Base-by-base conservation (phyloP, 129 eudicot genomes). In the Escallonia rubra region DNA sequence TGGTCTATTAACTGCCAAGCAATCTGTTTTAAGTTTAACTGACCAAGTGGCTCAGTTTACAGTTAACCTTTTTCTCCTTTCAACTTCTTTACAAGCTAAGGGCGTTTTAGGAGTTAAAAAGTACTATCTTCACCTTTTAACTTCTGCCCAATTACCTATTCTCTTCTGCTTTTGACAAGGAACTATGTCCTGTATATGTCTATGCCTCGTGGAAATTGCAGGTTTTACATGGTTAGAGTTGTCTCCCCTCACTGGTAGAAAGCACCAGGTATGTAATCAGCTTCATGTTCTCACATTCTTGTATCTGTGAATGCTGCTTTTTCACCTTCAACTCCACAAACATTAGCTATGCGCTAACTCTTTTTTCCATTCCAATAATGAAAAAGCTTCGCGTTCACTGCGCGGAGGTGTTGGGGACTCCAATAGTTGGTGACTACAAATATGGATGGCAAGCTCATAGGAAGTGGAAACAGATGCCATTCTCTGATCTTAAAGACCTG, bases 401-500 rank as follows among this genome's bases (percentile, higher is more conserved):
- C 75, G 95, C 99, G 0, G 96, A 93, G 82, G 96, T 93, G n/a
- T 69, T 93, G 84, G 90, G 95, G 66, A 93, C 99, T 43, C 99
- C 99, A 15, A 93, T 93, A 68, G 96, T 93, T 6, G 99, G 99
- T 75, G 99, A 93, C 83, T 93, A 80, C 82, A 93, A 93, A 76
- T 93, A 93, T 46, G 99, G 99, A 40, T 81, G 96, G 95, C 99
- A 80, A 80, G 96, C 99, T 69, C 99, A 93, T 84, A 85, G 73
- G 80, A 82, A 82, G 66, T 66, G 81, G 83, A 70, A 80, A 73
- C 85, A 76, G 12, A 13, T 68, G 3, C 45, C 72, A 16, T 69
- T 69, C 48, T 73, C 80, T 39, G 43, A 71, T 79, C 43, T 59
- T 48, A 73, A 76, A 65, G 63, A 65, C 7, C 40, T 5, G 4